phyloP scores from a whole-genome alignment of 805 yeast species.

The Metschnikowia reukaufii region DNA sequence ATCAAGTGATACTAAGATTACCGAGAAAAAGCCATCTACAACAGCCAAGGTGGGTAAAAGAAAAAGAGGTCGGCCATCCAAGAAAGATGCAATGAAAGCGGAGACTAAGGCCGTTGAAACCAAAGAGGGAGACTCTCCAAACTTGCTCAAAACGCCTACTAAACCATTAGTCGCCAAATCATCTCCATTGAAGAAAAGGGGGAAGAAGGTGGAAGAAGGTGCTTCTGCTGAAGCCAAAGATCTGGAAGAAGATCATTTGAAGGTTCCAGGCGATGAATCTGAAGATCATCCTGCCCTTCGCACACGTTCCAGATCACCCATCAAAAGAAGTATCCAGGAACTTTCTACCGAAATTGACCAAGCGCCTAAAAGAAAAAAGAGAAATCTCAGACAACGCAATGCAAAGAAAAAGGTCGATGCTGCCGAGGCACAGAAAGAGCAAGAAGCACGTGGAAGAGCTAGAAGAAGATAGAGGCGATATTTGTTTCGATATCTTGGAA shows the following conservation, averaged over 20 bases:
- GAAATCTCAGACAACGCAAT: conserved; percentile 11
- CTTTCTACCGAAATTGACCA: conserved; percentile 19
- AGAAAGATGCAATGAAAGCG: neutral
- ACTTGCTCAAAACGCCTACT: neutral
- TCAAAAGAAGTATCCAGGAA: conserved; percentile 21
- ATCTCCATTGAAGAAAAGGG: neutral
- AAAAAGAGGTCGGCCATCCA: neutral
- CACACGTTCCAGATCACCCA: conserved; percentile 21
- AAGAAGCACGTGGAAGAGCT: conserved; percentile 11
- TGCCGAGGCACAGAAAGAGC: conserved; percentile 10
- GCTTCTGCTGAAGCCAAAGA: neutral
- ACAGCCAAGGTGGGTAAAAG: neutral
- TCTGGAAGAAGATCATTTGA: conserved; percentile 3
- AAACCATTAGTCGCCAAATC: neutral
- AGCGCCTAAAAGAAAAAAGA: conserved; percentile 14
- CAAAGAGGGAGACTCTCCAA: neutral
- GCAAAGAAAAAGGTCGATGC: conserved; percentile 4
- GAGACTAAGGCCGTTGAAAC: neutral
- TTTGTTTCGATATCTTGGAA: neutral
- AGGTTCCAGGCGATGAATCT: neutral
- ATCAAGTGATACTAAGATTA: neutral
- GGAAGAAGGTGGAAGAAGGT: neutral
- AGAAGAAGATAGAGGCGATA: conserved; percentile 9
- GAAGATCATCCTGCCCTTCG: conserved; percentile 20
- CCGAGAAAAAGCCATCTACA: neutral